phyloP scores from a whole-genome alignment of 176 grass and related monocot species.

The sorghum (Sorghum bicolor) region DNA sequence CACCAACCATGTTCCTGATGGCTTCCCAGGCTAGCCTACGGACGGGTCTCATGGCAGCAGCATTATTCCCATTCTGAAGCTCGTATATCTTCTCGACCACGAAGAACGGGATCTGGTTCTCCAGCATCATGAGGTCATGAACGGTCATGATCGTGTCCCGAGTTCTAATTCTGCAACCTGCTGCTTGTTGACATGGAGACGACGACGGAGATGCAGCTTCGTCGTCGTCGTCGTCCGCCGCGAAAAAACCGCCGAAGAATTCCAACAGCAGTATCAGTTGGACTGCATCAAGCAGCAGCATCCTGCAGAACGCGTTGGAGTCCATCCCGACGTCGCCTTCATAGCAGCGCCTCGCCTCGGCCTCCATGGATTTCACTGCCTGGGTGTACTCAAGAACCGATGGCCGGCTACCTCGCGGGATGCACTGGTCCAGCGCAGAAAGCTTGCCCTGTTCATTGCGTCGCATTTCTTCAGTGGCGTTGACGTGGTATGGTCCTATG shows the following conservation, averaged over 20 bases:
- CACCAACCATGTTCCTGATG: not conserved
- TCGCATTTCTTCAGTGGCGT: no score
- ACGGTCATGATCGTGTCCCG: not conserved
- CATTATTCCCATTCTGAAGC: not conserved
- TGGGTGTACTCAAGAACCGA: not conserved
- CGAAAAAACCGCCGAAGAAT: no score
- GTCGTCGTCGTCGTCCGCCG: not conserved
- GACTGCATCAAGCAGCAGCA: not conserved
- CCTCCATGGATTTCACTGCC: not conserved
- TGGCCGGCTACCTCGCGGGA: not conserved
- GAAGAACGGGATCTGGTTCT: no score
- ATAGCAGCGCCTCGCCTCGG: not conserved
- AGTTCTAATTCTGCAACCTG: no score
- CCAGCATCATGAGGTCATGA: conserved; percentile 4
- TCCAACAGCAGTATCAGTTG: not conserved
- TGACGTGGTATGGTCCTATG: no score
- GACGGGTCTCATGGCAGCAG: not conserved
- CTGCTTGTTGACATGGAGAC: no score
- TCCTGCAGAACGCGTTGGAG: not conserved
- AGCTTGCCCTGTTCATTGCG: no score
- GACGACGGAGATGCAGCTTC: no score
- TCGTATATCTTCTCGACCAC: not conserved
- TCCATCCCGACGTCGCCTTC: not conserved
- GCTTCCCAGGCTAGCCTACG: not conserved
- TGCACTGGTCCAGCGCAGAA: no score